Conservation (phyloP, 2,329 filamentous ascomycete genomes). For the Exophiala xenobiotica region DNA sequence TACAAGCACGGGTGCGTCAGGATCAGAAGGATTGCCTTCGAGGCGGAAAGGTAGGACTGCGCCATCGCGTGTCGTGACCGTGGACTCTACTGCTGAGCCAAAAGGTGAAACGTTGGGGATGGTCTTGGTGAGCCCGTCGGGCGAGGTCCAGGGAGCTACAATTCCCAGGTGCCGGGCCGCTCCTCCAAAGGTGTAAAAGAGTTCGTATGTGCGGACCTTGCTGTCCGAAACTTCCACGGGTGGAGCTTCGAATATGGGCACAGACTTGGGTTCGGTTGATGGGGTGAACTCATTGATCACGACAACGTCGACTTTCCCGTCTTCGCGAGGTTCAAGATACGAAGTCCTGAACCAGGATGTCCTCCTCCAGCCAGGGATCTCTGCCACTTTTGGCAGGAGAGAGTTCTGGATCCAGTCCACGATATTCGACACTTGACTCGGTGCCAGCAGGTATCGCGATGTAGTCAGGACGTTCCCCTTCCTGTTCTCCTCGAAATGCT, state of each 20-base stretch:
- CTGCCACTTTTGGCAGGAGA: slow-evolving; percentile 49
- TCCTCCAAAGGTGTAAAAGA: slow-evolving; percentile 78
- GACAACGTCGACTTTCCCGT: slow-evolving; percentile 57
- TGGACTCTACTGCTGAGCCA: slow-evolving; percentile 62
- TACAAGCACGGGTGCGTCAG: slow-evolving; percentile 68
- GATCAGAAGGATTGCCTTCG: slow-evolving; percentile 64
- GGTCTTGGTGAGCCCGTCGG: slow-evolving; percentile 58
- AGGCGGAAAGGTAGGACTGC: slow-evolving; percentile 70
- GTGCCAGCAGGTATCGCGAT: slow-evolving; percentile 55
- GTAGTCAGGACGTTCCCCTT: slow-evolving; percentile 62
- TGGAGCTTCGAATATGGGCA: not conserved
- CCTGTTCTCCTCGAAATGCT: slow-evolving; percentile 60
- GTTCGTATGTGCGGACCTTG: slow-evolving; percentile 62
- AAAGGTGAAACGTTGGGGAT: slow-evolving; percentile 42
- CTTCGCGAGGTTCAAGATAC: slow-evolving; percentile 54
- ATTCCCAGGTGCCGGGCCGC: slow-evolving; percentile 66
- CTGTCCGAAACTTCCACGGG: slow-evolving; percentile 50
- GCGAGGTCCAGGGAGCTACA: slow-evolving; percentile 52
- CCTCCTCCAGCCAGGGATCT: slow-evolving; percentile 75
- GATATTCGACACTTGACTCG: not conserved
- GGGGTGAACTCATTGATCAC: slow-evolving; percentile 71
- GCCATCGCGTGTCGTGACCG: slow-evolving; percentile 66
- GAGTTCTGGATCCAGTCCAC: slow-evolving; percentile 6
- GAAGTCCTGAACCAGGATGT: slow-evolving; percentile 70
- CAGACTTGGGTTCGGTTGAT: slow-evolving; percentile 58